Evolutionary conservation across 2,329 filamentous ascomycete genomes (phyloP).

Genomic region (Leptographium radiaticola): DNA sequence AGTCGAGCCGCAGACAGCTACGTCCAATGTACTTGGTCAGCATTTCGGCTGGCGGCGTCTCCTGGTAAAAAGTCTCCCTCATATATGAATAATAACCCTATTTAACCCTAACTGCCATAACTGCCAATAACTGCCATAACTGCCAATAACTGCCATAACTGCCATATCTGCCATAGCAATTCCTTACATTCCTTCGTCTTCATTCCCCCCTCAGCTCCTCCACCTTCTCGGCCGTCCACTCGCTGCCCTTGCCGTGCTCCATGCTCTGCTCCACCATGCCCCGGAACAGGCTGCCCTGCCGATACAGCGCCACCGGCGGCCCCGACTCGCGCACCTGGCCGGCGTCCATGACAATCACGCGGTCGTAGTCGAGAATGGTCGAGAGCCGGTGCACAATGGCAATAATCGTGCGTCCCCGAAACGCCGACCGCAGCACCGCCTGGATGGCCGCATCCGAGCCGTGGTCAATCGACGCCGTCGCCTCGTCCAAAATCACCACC

Average conservation of each 20-base stretch:
- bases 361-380: conserved; percentile 48
- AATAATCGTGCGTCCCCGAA: conserved; percentile 38
- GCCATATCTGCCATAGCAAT: too few species aligned
- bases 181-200: too few species aligned
- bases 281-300: conserved; percentile 31
- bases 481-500: conserved; percentile 44
- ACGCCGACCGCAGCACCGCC: conserved; percentile 34
- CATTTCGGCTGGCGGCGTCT: too few species aligned
- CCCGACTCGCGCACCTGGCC: conserved; percentile 40
- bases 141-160: too few species aligned
- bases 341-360: conserved; percentile 41
- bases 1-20: too few species aligned
- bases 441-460: conserved; percentile 44
- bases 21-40: too few species aligned
- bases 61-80: too few species aligned
- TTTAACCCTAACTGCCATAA: too few species aligned
- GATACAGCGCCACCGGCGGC: conserved; percentile 32
- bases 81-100: too few species aligned
- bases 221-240: conserved; percentile 1
- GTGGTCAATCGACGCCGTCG: conserved; percentile 46
- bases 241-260: conserved; percentile 1
- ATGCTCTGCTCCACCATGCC: conserved; percentile 40
- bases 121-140: too few species aligned
- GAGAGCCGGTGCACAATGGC: conserved; percentile 45
- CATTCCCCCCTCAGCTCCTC: background rate